Conservation (phyloP, 768 basidiomycete genomes). For the Mycena venus region DNA sequence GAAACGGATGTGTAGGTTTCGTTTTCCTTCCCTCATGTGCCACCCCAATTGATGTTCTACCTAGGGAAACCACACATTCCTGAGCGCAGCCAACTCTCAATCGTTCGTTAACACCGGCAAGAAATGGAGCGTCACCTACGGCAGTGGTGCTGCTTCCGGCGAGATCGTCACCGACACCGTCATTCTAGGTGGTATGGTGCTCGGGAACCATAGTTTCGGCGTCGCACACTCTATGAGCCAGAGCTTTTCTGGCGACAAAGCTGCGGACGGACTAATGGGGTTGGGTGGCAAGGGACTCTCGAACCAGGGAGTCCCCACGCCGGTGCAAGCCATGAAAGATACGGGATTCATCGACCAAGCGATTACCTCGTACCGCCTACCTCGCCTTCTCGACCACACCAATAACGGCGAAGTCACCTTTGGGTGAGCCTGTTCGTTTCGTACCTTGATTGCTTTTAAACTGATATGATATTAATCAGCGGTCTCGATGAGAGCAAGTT, state of each 20-base stretch:
- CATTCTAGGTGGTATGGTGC: slow-evolving; percentile 66
- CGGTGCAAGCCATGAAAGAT: slow-evolving; percentile 67
- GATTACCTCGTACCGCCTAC: slow-evolving; percentile 77
- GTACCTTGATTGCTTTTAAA: background rate
- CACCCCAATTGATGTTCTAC: background rate
- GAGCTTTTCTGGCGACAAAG: slow-evolving; percentile 39
- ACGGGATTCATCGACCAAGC: slow-evolving; percentile 64
- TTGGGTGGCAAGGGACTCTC: slow-evolving; percentile 57
- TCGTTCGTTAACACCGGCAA: slow-evolving; percentile 20
- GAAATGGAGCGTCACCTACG: slow-evolving; percentile 17
- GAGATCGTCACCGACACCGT: slow-evolving; percentile 70
- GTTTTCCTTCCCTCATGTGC: background rate
- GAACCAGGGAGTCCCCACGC: slow-evolving; percentile 64
- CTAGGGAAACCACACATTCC: slow-evolving; percentile 28
- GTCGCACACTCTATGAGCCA: slow-evolving; percentile 51
- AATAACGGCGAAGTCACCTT: slow-evolving; percentile 82
- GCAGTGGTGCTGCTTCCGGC: slow-evolving; percentile 56
- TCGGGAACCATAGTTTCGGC: slow-evolving; percentile 72
- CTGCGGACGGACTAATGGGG: slow-evolving; percentile 71
- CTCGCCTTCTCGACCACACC: slow-evolving; percentile 66
- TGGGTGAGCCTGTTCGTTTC: slow-evolving; percentile 55
- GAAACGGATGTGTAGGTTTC: slow-evolving; percentile 40
- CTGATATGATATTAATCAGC: slow-evolving; percentile 39
- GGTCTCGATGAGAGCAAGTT: slow-evolving; percentile 81
- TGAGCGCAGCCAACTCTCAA: slow-evolving; percentile 13